These are phyloP conservation scores for Verruconis gallopava DNA, from an alignment of 2,329 filamentous ascomycete species.

Conservation along the genomic window DNA sequence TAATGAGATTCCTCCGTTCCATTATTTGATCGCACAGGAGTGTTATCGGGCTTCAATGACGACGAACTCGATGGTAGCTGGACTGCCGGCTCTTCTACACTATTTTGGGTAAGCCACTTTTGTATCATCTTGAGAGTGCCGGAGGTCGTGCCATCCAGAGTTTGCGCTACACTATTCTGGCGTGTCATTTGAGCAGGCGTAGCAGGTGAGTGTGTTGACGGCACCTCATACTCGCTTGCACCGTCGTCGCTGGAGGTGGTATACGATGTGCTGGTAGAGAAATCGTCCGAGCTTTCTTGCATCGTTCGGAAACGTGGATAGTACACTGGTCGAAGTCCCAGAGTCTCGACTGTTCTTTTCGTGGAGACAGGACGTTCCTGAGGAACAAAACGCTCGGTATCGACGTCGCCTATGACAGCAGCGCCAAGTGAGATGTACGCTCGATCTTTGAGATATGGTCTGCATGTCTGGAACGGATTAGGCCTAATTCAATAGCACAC, in stretches of 20 bases:
- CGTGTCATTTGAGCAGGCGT: not conserved
- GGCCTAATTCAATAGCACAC: conserved; percentile 12
- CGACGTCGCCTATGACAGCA: conserved; percentile 25
- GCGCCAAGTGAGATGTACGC: conserved; percentile 32
- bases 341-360: not conserved
- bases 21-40: not conserved
- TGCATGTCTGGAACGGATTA: too few relatives aligned
- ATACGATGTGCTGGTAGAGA: not conserved
- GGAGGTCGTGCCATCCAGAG: too few relatives aligned
- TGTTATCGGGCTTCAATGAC: not conserved
- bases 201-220: not conserved
- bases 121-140: too few relatives aligned
- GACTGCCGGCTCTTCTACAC: not conserved
- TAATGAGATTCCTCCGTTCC: not conserved
- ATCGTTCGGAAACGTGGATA: not conserved
- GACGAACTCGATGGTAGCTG: not conserved
- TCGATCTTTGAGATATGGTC: conserved; percentile 36
- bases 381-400: conserved; percentile 20
- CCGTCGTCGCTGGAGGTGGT: not conserved
- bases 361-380: conserved; percentile 3
- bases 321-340: not conserved
- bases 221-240: not conserved
- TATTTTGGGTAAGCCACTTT: too few relatives aligned
- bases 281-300: not conserved
- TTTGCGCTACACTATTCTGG: not conserved